Conservation (phyloP, 2,329 filamentous ascomycete genomes). For the Setomelanomma holmii region DNA sequence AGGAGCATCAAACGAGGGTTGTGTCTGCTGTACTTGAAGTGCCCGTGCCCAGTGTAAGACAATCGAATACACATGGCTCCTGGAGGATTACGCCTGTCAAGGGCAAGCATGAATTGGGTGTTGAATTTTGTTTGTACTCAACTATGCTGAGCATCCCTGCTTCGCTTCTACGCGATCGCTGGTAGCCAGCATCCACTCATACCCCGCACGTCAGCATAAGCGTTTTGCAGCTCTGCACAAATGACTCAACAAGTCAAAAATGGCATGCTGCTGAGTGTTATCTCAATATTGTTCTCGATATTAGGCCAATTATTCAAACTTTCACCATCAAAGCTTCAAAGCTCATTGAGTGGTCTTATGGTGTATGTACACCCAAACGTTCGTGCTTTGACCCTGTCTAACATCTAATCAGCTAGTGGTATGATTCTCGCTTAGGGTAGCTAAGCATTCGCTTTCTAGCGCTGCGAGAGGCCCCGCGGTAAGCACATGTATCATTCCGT, state of each 20-base stretch:
- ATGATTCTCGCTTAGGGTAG: constrained; percentile 65
- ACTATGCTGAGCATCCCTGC: too few species aligned
- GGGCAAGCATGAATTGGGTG: too few species aligned
- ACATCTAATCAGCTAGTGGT: constrained; percentile 37
- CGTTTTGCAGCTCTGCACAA: not conserved
- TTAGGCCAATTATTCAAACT: too few species aligned
- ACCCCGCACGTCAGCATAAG: not conserved
- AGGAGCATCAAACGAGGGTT: not conserved
- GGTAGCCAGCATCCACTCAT: not conserved
- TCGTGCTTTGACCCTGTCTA: not conserved
- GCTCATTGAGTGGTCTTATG: not conserved
- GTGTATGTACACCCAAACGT: not conserved
- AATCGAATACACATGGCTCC: too few species aligned
- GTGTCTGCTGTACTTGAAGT: not conserved
- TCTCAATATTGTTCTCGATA: not conserved
- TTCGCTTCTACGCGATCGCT: too few species aligned
- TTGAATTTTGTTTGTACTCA: too few species aligned
- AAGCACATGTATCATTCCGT: too few species aligned
- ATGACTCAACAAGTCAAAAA: not conserved
- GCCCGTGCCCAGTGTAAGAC: too few species aligned
- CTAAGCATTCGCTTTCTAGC: constrained; percentile 28
- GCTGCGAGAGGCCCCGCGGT: constrained; percentile 40
- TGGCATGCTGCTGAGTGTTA: not conserved
- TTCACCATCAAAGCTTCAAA: not conserved
- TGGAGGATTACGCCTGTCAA: too few species aligned